phyloP scores from a whole-genome alignment of 1,284 basidiomycete species.

The Singerocomus rubriflavus region DNA sequence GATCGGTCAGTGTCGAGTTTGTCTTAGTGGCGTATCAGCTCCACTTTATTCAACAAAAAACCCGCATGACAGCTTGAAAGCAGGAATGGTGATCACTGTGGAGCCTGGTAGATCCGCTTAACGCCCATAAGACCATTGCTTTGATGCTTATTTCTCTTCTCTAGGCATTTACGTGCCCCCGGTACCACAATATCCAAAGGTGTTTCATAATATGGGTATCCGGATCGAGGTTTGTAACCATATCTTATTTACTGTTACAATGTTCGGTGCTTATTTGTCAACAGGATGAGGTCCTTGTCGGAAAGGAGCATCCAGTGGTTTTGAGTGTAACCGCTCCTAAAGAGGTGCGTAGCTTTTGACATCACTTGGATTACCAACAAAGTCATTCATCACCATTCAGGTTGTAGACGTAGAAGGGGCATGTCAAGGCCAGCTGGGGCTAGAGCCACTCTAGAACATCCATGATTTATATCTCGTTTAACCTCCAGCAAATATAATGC shows the following conservation, averaged over 20 bases:
- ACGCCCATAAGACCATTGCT: background rate
- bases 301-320: constrained; percentile 63
- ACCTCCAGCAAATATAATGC: background rate
- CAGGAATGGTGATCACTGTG: constrained; percentile 87
- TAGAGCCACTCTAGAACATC: constrained; percentile 52
- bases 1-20: constrained; percentile 33
- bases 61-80: constrained; percentile 46
- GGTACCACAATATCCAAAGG: constrained; percentile 70
- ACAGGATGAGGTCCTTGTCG: constrained; percentile 84
- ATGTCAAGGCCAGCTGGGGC: constrained; percentile 73
- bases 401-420: constrained; percentile 84
- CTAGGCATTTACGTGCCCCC: constrained; percentile 82
- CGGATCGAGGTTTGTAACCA: constrained; percentile 71
- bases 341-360: constrained; percentile 53
- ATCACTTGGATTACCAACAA: constrained; percentile 4
- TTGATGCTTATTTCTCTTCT: constrained; percentile 10
- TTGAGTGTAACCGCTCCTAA: constrained; percentile 83
- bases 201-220: constrained; percentile 86
- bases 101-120: constrained; percentile 57
- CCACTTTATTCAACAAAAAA: constrained; percentile 12
- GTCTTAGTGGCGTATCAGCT: constrained; percentile 5
- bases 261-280: constrained; percentile 10
- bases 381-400: constrained; percentile 32
- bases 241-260: background rate
- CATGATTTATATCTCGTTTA: constrained; percentile 1